Evolutionary conservation across 2,329 filamentous ascomycete genomes (phyloP), one percentile per base, ranked within the genome.

Genomic region (Botrytis paeoniae): DNA sequence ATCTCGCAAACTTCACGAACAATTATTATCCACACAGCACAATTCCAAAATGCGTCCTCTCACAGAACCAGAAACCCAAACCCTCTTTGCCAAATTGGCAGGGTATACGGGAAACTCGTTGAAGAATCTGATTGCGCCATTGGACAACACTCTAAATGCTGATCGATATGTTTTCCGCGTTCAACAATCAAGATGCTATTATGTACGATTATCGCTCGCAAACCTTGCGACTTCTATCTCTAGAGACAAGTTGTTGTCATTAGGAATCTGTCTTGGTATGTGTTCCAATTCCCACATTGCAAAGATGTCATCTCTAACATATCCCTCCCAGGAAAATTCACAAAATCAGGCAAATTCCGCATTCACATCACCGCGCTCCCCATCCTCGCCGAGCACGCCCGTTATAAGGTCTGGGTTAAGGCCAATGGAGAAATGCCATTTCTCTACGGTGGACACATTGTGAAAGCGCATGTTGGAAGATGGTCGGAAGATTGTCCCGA

Each of bases 331-430:
- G 94, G 94, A 80, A 97, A 98, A 82, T 97, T 98, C 85, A 98
- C 95, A 75, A 98, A 98, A 86, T 93, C 94, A 7, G 94, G 94
- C 76, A 98, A 98, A 83, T 98, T 99, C 85, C 87, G 95, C 70
- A 86, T 99, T 72, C 95, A 98, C 85, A 93, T 98, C 81, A 98
- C 95, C 1, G 93, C 78, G 29, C 86, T 99, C 73, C 92, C 94
- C 76, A 89, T 98, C 76, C 92, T 99, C 77, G 93, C 95, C 73
- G 92, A 93, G 77, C 94, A 98, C 82, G 95, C 95, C 62, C 88
- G 96, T 74, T 97, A 97, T 85, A 98, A 98, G 89, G 91, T 98
- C 78, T 98, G 95, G 94, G 91, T 99, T 78, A 97, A 97, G 84
- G 89, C 91, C 74, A 98, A 98, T 83, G 96, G 96, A 77, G 95